phyloP scores from a whole-genome alignment of 73 alveolate species.

The Paramecium sonneborni region DNA sequence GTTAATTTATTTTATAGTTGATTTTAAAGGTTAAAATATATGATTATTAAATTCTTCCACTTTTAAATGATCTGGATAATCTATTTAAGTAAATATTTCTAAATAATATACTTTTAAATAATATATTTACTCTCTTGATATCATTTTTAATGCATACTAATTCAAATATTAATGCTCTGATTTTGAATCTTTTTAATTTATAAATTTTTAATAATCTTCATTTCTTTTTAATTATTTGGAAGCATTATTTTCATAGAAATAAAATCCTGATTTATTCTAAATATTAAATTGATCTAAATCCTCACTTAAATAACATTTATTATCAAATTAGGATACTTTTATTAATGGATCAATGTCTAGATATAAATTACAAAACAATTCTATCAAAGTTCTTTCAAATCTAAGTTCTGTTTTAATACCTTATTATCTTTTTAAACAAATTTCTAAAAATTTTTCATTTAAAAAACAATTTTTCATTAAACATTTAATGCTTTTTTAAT shows the following conservation, averaged over 20 bases:
- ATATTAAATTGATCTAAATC: not conserved
- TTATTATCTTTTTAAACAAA: not conserved
- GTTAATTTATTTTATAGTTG: not conserved
- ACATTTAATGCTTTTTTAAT: conserved; percentile 18
- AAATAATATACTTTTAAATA: not conserved
- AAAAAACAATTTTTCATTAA: not conserved
- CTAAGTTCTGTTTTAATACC: not conserved
- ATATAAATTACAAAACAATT: not conserved
- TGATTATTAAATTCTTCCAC: not conserved
- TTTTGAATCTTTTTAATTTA: not conserved
- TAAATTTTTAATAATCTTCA: not conserved
- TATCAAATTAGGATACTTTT: not conserved
- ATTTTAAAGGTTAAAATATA: not conserved
- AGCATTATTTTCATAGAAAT: conserved; percentile 11
- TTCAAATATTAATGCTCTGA: conserved; percentile 11
- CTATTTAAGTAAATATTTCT: not conserved
- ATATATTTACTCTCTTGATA: not conserved
- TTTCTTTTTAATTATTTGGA: not conserved
- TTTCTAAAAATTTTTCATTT: not conserved
- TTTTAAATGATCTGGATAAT: not conserved
- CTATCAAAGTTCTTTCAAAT: conserved; percentile 24
- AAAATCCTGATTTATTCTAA: not conserved
- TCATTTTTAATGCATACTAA: not conserved
- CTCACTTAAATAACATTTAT: conserved; percentile 5
- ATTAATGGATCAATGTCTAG: conserved; percentile 36